Percentiles rank a stretch among this genome's conserved stretches.
Evolutionary conservation across 1,284 basidiomycete genomes (phyloP).

Genomic region (Apiotrichum sp.): DNA sequence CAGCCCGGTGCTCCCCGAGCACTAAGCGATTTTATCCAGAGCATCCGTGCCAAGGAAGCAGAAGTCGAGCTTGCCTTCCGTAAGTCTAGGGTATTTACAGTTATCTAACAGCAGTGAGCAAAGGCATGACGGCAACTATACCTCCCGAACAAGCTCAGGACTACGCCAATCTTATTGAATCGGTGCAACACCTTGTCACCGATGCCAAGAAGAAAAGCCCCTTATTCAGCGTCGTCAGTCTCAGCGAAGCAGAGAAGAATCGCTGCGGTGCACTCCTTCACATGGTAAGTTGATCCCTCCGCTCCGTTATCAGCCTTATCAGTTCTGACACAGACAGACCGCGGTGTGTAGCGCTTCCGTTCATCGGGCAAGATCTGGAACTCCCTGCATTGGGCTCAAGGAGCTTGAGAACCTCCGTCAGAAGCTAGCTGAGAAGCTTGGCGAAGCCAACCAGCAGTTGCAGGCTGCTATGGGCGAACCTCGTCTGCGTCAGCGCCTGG

Average conservation of each 20-base stretch:
- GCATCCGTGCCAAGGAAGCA: constrained; percentile 12
- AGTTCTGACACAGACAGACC: not conserved
- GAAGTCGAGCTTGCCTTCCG: constrained; percentile 15
- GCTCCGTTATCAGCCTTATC: not conserved
- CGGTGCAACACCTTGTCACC: constrained; percentile 3
- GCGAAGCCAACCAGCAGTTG: constrained; percentile 9
- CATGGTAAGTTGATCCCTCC: constrained; percentile 1
- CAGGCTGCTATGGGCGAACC: constrained; percentile 12
- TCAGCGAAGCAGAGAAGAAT: constrained; percentile 9
- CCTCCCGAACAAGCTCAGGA: constrained; percentile 15
- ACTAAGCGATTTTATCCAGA: constrained; percentile 10
- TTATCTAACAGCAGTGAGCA: constrained; percentile 12
- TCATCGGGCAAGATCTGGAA: constrained; percentile 11
- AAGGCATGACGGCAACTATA: constrained; percentile 7
- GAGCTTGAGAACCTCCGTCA: constrained; percentile 13
- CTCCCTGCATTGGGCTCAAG: constrained; percentile 14
- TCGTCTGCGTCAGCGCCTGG: constrained; percentile 9
- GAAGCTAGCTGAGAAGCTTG: constrained; percentile 6
- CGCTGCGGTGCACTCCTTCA: constrained; percentile 12
- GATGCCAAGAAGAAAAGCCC: constrained; percentile 18
- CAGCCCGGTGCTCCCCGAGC: not conserved
- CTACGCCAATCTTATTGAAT: constrained; percentile 9
- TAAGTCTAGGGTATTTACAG: not conserved
- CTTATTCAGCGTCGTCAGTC: constrained; percentile 13
- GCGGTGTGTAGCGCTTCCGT: constrained; percentile 1